Conservation (phyloP, 306 rosid genomes). For the Quercus dentata region DNA sequence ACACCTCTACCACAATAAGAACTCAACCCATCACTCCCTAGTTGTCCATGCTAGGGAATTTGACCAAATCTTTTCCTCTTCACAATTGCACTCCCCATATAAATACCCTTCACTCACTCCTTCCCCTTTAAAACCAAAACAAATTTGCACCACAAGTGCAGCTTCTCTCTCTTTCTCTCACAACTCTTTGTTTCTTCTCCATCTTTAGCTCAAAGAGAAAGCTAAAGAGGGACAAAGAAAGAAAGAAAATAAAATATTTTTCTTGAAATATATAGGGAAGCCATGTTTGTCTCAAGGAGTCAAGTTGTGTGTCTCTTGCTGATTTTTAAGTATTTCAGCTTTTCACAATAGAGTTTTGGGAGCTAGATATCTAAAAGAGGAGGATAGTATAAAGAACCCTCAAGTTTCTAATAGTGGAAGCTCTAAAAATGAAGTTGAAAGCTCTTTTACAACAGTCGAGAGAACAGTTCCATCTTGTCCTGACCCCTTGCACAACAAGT, state of each 20-base stretch:
- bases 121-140: conserved; percentile 13
- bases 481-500: conserved; percentile 84
- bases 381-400: conserved; percentile 25
- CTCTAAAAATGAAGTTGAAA: conserved; percentile 23
- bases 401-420: conserved; percentile 21
- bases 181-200: conserved; percentile 12
- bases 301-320: conserved; percentile 33
- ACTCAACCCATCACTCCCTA: neutral
- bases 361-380: conserved; percentile 33
- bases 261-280: conserved; percentile 6
- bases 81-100: neutral
- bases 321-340: conserved; percentile 37
- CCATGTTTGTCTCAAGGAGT: conserved; percentile 43
- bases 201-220: conserved; percentile 11
- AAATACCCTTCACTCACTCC: neutral
- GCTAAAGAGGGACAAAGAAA: conserved; percentile 3
- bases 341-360: conserved; percentile 32
- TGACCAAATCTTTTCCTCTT: conserved; percentile 26
- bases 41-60: conserved; percentile 9
- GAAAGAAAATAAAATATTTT: neutral
- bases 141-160: neutral
- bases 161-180: neutral
- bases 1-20: no score
- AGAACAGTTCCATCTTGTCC: conserved; percentile 78
- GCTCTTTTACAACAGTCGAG: conserved; percentile 32